Base-by-base conservation (phyloP, 768 basidiomycete species). In the Trametes elegans region DNA sequence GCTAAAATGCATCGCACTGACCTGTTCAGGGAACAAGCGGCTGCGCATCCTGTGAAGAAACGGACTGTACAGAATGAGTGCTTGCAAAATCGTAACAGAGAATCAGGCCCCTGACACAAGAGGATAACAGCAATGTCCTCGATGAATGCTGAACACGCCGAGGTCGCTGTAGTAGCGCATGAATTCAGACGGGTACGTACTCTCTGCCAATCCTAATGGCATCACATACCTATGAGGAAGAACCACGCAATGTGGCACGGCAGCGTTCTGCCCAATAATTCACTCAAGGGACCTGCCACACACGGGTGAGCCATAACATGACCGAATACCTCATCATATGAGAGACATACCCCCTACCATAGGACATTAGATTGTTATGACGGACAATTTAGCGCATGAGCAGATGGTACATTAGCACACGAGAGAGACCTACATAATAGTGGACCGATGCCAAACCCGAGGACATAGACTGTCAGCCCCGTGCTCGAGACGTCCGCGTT, bases 381-480 rank as follows among this genome's bases (percentile, higher is more conserved):
- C n/a, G n/a, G n/a, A n/a, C n/a, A n/a, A n/a, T n/a, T n/a, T n/a
- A n/a, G n/a, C n/a, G n/a, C n/a, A n/a, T n/a, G n/a, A n/a, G n/a
- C n/a, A 18, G 7, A 23, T 23, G 13, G 42, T 13, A 42, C 40
- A 42, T 8, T 6, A 29, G 27, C 16, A 11, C 13, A 26, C 8
- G 19, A 44, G n/a, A 11, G 55, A 4, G 19, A 48, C 63, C 16
- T 29, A 64, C 63, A 64, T 5, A 64, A 19, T 3, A 60, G 46
- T 11, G 63, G 63, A 0, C 57, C 63, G 14, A 60, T 32, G 19
- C 51, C 58, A 31, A 66, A 64, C 7, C 64, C 64, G 4, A 66
- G 43, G 3, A 66, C 58, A 36, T 66, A 64, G 21, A 66, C 31
- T n/a, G 58, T 66, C 1, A 66, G 50, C 2, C 64, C 64, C 11